Percentiles rank a stretch among this genome's conserved stretches.
These are phyloP conservation scores for Yamadazyma mexicana DNA, from an alignment of 1,139 yeast species.

Conservation along the genomic window DNA sequence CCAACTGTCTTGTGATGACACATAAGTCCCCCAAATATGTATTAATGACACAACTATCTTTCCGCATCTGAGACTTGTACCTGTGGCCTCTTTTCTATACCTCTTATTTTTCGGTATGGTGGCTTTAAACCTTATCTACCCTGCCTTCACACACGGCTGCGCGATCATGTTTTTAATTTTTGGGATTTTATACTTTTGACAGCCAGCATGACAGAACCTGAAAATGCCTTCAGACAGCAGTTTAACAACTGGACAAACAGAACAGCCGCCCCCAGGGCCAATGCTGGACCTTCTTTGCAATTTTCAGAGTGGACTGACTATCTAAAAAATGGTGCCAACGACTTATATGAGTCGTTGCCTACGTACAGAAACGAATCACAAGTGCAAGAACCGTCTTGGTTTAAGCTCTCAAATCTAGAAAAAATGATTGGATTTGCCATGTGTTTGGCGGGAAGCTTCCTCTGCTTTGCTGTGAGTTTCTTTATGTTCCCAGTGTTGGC, in stretches of 20 bases:
- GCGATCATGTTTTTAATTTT: neutral
- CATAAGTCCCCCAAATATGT: too few relatives aligned
- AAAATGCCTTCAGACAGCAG: slow-evolving; percentile 43
- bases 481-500: slow-evolving; percentile 88
- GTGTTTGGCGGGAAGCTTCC: slow-evolving; percentile 71
- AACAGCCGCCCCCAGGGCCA: slow-evolving; percentile 10
- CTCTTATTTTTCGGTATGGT: too few relatives aligned
- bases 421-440: slow-evolving; percentile 74
- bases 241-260: slow-evolving; percentile 41
- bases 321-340: slow-evolving; percentile 42
- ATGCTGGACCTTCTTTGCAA: slow-evolving; percentile 22
- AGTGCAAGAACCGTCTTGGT: slow-evolving; percentile 53
- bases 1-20: too few relatives aligned
- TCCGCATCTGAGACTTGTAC: too few relatives aligned
- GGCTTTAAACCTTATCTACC: too few relatives aligned
- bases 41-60: neutral
- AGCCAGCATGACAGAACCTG: slow-evolving; percentile 37
- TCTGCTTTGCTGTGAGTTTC: slow-evolving; percentile 81
- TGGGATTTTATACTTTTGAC: neutral
- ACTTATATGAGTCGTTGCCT: slow-evolving; percentile 43
- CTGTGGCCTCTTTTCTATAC: too few relatives aligned
- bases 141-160: too few relatives aligned
- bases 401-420: slow-evolving; percentile 71
- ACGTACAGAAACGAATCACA: slow-evolving; percentile 27
- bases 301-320: slow-evolving; percentile 50